These are phyloP conservation scores for Colletotrichum sp. DNA, from an alignment of 2,329 filamentous ascomycete species.

Conservation along the genomic window DNA sequence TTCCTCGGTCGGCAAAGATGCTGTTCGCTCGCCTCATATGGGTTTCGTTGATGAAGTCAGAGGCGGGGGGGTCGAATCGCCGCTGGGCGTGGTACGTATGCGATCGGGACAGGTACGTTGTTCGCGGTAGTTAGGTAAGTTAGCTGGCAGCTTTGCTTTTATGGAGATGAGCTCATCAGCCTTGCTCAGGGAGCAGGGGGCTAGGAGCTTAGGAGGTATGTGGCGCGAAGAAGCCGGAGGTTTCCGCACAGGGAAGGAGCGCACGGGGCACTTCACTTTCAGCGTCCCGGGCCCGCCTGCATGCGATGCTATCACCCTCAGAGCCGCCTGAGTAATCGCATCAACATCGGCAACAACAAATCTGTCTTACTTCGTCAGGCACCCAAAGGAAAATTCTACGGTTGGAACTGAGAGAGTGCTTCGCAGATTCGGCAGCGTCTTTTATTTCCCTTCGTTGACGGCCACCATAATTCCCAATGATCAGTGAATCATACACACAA, in stretches of 20 bases:
- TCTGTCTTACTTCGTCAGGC: background rate
- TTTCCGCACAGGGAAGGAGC: slow-evolving; percentile 6
- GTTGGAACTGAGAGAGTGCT: background rate
- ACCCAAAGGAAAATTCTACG: background rate
- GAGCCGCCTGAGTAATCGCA: background rate
- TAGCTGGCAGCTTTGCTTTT: slow-evolving; percentile 14
- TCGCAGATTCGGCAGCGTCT: slow-evolving; percentile 6
- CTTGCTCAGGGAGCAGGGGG: slow-evolving; percentile 12
- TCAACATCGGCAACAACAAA: background rate
- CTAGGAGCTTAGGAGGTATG: slow-evolving; percentile 6
- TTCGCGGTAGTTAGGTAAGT: background rate
- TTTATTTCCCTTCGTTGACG: slow-evolving; percentile 17
- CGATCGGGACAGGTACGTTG: background rate
- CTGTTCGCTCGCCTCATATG: background rate
- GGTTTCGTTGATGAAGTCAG: background rate
- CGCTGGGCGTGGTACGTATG: background rate
- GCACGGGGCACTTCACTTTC: slow-evolving; percentile 8
- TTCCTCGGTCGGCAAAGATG: background rate
- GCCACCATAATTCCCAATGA: slow-evolving; percentile 7
- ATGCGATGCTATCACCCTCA: background rate
- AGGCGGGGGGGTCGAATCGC: background rate
- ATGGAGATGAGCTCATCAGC: slow-evolving; percentile 20
- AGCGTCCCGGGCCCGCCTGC: background rate
- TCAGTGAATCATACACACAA: slow-evolving; percentile 20
- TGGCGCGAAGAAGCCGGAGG: slow-evolving; percentile 14